Conservation (phyloP, 768 basidiomycete species). For the Leccinellum rugosiceps region DNA sequence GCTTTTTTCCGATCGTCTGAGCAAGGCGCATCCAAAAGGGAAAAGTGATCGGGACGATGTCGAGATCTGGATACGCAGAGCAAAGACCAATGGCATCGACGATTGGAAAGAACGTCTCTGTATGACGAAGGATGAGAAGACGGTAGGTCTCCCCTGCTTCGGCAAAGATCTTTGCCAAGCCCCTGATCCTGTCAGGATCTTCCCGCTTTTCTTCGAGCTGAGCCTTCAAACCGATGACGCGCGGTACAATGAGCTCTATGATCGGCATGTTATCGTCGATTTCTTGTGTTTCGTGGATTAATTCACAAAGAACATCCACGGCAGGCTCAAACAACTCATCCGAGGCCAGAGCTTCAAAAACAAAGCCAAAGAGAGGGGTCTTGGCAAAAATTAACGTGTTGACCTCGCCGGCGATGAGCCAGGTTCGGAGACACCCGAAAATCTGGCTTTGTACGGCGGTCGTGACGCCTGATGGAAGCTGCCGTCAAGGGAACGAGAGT, state of each 20-base stretch:
- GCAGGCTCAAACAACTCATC: constrained; percentile 92
- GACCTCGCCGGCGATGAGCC: constrained; percentile 88
- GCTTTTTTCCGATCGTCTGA: constrained; percentile 78
- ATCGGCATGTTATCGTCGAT: constrained; percentile 89
- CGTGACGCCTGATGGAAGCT: constrained; percentile 75
- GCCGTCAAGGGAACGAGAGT: neutral
- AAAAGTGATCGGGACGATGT: constrained; percentile 97
- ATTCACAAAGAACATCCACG: constrained; percentile 87
- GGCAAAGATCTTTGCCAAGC: constrained; percentile 88
- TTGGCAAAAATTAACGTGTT: constrained; percentile 57
- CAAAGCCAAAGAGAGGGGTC: constrained; percentile 75
- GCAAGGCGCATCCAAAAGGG: constrained; percentile 98
- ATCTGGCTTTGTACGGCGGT: constrained; percentile 72
- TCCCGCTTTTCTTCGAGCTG: constrained; percentile 58
- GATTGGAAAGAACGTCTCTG: constrained; percentile 90
- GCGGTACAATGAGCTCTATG: constrained; percentile 84
- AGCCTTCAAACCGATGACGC: constrained; percentile 71
- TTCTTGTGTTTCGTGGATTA: constrained; percentile 98
- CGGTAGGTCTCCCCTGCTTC: constrained; percentile 98
- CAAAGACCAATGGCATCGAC: constrained; percentile 94
- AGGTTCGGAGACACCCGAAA: constrained; percentile 81
- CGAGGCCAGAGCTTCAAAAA: constrained; percentile 80
- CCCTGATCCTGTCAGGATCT: constrained; percentile 85
- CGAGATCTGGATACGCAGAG: constrained; percentile 88
- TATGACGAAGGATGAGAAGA: constrained; percentile 80